These are phyloP conservation scores for Pseudopediastrum boryanum DNA, from an alignment of 139 green algal genomes.

Conservation along the genomic window DNA sequence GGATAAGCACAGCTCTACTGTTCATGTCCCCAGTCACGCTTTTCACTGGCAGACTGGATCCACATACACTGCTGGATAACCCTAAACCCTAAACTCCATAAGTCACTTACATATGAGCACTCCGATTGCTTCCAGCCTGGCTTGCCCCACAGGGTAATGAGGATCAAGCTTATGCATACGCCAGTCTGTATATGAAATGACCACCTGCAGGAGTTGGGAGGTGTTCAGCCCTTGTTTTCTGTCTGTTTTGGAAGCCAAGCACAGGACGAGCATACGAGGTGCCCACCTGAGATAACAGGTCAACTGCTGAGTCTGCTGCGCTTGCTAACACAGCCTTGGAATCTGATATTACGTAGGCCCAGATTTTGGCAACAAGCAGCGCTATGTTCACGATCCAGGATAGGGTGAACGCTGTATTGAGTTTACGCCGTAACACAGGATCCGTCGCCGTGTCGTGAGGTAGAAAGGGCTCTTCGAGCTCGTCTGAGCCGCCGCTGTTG, in stretches of 20 bases:
- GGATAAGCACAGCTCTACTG: no score
- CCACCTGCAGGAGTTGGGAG: no score
- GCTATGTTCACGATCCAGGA: constrained; percentile 56
- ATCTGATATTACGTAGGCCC: constrained; percentile 47
- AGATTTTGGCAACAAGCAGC: constrained; percentile 60
- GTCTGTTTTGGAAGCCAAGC: no score
- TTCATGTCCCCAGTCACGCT: no score
- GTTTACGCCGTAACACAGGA: constrained; percentile 1
- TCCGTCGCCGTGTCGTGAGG: background rate
- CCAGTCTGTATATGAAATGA: constrained; percentile 66
- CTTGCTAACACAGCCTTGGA: constrained; percentile 71
- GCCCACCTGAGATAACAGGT: no score
- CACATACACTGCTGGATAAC: no score
- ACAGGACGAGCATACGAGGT: no score
- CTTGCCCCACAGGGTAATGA: constrained; percentile 69
- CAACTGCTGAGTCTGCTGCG: constrained; percentile 68
- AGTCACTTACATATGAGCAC: constrained; percentile 68
- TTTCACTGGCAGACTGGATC: no score
- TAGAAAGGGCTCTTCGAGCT: no score
- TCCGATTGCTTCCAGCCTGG: constrained; percentile 71
- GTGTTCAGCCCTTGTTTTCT: no score
- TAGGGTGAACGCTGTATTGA: constrained; percentile 13
- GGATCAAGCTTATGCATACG: constrained; percentile 42
- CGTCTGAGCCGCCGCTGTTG: no score
- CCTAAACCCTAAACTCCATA: no score